These are phyloP conservation scores for Buxus sempervirens DNA, from an alignment of 164 flowering plant species.

Conservation along the genomic window DNA sequence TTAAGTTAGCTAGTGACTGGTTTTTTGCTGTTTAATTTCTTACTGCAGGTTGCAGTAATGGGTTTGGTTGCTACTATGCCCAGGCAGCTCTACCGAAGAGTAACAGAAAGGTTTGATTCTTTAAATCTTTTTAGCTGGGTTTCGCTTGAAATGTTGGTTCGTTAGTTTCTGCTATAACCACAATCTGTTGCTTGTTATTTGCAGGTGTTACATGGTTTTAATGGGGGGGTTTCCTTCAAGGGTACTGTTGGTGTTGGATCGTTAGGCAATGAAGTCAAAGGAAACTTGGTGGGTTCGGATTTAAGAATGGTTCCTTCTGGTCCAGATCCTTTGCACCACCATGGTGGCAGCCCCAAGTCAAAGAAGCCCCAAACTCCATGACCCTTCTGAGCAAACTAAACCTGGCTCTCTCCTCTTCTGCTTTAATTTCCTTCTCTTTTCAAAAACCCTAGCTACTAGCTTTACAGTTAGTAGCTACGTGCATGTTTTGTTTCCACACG, in stretches of 20 bases:
- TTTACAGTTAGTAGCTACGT: too few species aligned
- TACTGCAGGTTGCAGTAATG: constrained; percentile 17
- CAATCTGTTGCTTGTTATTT: not conserved
- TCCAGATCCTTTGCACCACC: constrained; percentile 67
- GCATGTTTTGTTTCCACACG: too few species aligned
- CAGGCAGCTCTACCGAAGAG: constrained; percentile 3
- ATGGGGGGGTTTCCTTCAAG: constrained; percentile 2
- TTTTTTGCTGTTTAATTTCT: too few species aligned
- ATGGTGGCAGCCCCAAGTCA: constrained; percentile 36
- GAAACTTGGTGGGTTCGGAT: constrained; percentile 13
- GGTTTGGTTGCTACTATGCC: constrained; percentile 13
- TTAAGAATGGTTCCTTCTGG: constrained; percentile 56
- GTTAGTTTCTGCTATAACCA: too few species aligned
- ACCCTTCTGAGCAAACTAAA: not conserved
- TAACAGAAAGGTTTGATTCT: constrained; percentile 28
- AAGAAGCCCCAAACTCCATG: constrained; percentile 47
- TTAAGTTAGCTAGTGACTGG: too few species aligned
- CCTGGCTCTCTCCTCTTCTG: too few species aligned
- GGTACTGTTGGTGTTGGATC: not conserved
- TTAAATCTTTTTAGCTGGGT: not conserved
- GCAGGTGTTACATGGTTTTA: constrained; percentile 2
- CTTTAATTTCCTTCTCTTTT: too few species aligned
- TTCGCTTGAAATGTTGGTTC: too few species aligned
- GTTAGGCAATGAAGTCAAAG: not conserved
- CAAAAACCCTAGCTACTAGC: too few species aligned